A percentile compares a stretch with the other conserved stretches of the same genome.
Conservation (phyloP, 164 flowering plant species). For the Paratinospora sagittata region DNA sequence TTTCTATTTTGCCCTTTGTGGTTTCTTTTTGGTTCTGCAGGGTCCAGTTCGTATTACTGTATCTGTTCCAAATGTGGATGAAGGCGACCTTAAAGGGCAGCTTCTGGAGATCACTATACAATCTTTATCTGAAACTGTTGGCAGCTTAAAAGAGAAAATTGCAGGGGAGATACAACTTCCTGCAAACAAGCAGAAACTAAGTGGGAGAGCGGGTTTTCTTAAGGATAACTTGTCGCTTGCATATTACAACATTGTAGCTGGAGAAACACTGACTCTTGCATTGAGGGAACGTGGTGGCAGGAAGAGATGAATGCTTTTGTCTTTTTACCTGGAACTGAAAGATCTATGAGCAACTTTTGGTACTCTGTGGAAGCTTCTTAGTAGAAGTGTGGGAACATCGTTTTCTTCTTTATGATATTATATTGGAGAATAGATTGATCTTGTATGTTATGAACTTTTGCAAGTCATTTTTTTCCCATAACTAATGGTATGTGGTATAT, state of each 20-base stretch:
- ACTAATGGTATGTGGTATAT: conserved; percentile 31
- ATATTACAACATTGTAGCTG: conserved; percentile 72
- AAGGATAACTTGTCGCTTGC: conserved; percentile 97
- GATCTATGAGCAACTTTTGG: conserved; percentile 26
- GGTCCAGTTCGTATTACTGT: conserved; percentile 72
- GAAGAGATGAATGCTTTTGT: conserved; percentile 56
- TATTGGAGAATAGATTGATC: not conserved
- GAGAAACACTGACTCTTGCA: conserved; percentile 79
- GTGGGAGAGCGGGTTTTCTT: conserved; percentile 94
- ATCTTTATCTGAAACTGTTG: conserved; percentile 82
- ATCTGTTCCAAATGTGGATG: conserved; percentile 87
- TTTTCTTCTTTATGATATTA: not conserved
- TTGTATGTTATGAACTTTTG: conserved; percentile 2
- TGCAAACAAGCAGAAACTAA: conserved; percentile 95
- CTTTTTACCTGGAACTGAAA: conserved; percentile 9
- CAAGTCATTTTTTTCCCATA: conserved; percentile 2
- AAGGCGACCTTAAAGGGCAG: conserved; percentile 93
- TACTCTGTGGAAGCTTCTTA: conserved; percentile 9
- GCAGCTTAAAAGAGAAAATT: conserved; percentile 94
- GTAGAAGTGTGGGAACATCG: conserved; percentile 2
- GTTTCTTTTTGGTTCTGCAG: conserved; percentile 28
- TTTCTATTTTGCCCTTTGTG: not conserved
- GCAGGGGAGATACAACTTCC: conserved; percentile 97
- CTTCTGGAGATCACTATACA: conserved; percentile 73
- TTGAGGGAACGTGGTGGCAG: conserved; percentile 99